phyloP scores from a whole-genome alignment of 805 yeast genomes.

The Maudiozyma serrabonitensis region DNA sequence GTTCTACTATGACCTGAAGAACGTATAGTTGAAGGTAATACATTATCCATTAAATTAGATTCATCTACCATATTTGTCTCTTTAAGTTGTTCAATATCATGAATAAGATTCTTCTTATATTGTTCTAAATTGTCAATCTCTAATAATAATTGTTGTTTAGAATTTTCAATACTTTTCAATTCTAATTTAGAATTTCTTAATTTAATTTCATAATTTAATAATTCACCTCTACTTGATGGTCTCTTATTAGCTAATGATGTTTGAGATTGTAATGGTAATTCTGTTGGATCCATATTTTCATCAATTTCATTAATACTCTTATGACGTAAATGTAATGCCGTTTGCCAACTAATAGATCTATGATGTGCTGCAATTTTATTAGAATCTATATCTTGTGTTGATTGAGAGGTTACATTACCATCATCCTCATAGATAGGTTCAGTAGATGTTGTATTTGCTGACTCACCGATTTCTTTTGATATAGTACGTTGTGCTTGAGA shows the following conservation, averaged over 20 bases:
- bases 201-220: conserved; percentile 26
- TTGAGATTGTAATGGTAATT: neutral
- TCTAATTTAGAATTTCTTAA: conserved; percentile 35
- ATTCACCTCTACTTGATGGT: conserved; percentile 10
- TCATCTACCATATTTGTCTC: neutral
- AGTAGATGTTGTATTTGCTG: neutral
- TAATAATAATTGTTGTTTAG: conserved; percentile 35
- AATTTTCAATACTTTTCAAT: conserved; percentile 33
- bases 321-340: neutral
- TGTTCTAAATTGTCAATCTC: conserved; percentile 44
- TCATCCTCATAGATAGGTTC: neutral
- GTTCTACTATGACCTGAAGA: neutral
- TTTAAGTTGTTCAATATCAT: conserved; percentile 34
- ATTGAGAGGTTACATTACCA: neutral
- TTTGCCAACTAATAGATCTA: conserved; percentile 5
- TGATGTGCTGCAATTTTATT: neutral
- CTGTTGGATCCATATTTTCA: neutral
- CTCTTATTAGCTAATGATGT: neutral
- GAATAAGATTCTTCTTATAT: conserved; percentile 38
- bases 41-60: neutral
- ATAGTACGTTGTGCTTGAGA: neutral
- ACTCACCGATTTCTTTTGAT: neutral
- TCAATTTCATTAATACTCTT: neutral
- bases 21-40: neutral
- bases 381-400: neutral